Conservation (phyloP, 139 green algal genomes). For the Chlamydomonas eustigma region DNA sequence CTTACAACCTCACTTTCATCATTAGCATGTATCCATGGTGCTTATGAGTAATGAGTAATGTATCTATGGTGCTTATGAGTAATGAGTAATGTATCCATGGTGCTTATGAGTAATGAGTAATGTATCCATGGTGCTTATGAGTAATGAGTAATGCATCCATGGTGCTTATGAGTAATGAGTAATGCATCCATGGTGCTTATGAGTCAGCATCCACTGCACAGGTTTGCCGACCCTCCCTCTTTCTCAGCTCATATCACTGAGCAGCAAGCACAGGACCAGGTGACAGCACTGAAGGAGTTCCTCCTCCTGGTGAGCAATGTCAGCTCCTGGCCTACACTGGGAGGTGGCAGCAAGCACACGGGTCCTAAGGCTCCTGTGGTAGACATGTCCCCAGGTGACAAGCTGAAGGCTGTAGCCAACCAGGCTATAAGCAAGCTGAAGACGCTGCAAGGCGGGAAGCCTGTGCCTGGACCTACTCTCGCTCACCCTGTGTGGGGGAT, state of each 20-base stretch:
- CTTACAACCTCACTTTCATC: too few relatives aligned
- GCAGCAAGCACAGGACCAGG: slow-evolving; percentile 9
- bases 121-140: too few relatives aligned
- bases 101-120: too few relatives aligned
- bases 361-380: neutral
- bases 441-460: neutral
- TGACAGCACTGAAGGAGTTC: neutral
- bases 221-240: neutral
- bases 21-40: too few relatives aligned
- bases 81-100: too few relatives aligned
- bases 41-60: too few relatives aligned
- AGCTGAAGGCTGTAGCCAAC: neutral
- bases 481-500: slow-evolving; percentile 10
- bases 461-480: too few relatives aligned
- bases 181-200: too few relatives aligned
- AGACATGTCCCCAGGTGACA: neutral
- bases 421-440: neutral
- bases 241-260: slow-evolving; percentile 9
- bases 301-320: neutral
- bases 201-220: neutral
- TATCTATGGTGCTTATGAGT: too few relatives aligned
- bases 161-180: too few relatives aligned
- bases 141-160: too few relatives aligned
- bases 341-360: neutral
- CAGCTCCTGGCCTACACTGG: neutral